Evolutionary conservation across 2,329 filamentous ascomycete genomes (phyloP), one percentile per base, ranked within the genome.

Genomic region (Thelonectria rubi): DNA sequence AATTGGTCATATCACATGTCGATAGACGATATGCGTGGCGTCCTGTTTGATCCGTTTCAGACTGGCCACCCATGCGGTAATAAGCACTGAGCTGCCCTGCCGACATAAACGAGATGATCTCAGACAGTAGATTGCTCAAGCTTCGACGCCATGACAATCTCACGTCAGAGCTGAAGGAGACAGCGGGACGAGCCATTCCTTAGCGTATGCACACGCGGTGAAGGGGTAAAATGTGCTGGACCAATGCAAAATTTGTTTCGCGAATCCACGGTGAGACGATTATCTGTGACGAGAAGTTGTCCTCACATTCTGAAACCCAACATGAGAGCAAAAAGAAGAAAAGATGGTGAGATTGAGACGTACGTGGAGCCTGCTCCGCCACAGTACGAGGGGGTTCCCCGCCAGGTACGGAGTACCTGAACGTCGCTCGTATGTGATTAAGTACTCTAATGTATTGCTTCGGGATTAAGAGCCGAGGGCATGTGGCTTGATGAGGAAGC

Each of bases 261-360:
- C n/a, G n/a, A 43, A n/a, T 4, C 40, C 18, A 43, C 40, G 40
- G 40, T 43, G 40, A 43, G 40, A 17, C n/a, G 40, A 43, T 17
- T 30, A 2, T 30, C 7, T 30, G 26, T 30, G 26, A 30, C 26
- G 40, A 43, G 34, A 15, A 37, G 12, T 15, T 37, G 12, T 37
- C 11, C 47, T 48, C 65, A 47, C 32, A 55, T 66, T 53, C 57
- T 60, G 64, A 55, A 37, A 37, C 34, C 15, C 15, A 15, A 37
- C 34, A 14, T 37, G 34, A 14, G 15, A 37, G 15, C 4, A 15
- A 37, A 37, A 37, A 15, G 7, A 37, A 37, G 34, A 37, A 37
- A 30, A 37, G 11, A 37, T 37, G 34, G 34, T 37, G 34, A 37
- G 34, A 37, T 37, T 37, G 34, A 15, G 12, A 37, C 34, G 15